Conservation (phyloP, 2,329 filamentous ascomycete species). For the Hypoxylon sp. region DNA sequence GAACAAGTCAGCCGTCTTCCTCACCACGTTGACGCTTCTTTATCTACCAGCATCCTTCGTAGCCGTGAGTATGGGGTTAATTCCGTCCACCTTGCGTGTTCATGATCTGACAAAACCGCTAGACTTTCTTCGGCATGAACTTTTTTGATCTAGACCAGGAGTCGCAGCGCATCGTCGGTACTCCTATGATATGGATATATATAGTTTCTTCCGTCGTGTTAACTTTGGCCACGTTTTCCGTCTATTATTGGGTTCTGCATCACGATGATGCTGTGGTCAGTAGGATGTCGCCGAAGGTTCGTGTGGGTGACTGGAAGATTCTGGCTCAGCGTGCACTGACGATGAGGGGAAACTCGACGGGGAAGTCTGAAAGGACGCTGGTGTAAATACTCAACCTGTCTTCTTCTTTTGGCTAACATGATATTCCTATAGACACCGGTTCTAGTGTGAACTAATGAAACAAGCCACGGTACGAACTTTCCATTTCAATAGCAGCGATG, state of each 20-base stretch:
- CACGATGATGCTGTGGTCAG: conserved; percentile 43
- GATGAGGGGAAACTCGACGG: conserved; percentile 13
- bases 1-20: conserved; percentile 51
- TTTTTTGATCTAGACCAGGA: conserved; percentile 53
- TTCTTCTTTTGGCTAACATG: no score
- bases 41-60: conserved; percentile 54
- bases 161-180: conserved; percentile 48
- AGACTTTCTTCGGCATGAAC: conserved; percentile 57
- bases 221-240: conserved; percentile 50
- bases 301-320: conserved; percentile 32
- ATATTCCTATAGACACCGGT: no score
- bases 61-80: conserved; percentile 46
- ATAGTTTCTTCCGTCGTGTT: conserved; percentile 48
- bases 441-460: not conserved
- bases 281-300: conserved; percentile 41
- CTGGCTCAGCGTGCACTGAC: conserved; percentile 24
- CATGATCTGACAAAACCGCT: conserved; percentile 35
- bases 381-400: no score
- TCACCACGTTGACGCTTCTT: conserved; percentile 48
- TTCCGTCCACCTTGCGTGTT: not conserved
- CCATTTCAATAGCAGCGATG: no score
- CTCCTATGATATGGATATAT: conserved; percentile 56
- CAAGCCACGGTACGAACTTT: no score
- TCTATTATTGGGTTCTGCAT: conserved; percentile 48
- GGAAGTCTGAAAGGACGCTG: conserved; percentile 1